Conservation (phyloP, 495 filamentous ascomycete species). For the Viridothelium virens region DNA sequence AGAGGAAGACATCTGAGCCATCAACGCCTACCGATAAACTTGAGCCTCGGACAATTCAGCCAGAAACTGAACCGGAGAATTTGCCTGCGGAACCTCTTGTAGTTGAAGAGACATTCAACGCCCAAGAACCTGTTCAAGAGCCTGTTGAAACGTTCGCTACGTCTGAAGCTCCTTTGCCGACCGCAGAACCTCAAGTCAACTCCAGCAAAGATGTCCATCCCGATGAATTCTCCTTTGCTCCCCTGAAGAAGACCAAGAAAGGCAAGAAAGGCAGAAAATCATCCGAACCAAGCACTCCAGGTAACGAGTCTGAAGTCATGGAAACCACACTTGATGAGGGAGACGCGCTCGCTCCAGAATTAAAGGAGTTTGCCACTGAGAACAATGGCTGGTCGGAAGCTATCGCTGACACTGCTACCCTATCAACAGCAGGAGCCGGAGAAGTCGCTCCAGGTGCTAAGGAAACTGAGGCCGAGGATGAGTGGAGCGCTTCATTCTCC, state of each 20-base stretch:
- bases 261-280: too few species aligned
- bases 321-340: background rate
- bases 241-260: too few species aligned
- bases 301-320: background rate
- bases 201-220: too few species aligned
- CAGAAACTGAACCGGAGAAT: background rate
- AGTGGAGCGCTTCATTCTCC: background rate
- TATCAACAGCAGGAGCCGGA: background rate
- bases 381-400: background rate
- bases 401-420: background rate
- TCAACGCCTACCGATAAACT: background rate
- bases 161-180: too few species aligned
- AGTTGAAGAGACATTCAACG: background rate
- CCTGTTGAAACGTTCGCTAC: too few species aligned
- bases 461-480: background rate
- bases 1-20: slow-evolving; percentile 11
- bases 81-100: background rate
- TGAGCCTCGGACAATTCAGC: background rate
- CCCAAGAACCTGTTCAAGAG: too few species aligned
- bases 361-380: background rate
- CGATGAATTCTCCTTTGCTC: too few species aligned
- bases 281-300: too few species aligned
- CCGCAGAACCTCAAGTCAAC: background rate
- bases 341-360: background rate
- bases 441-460: background rate